Conservation (phyloP, 208 protist genomes). For the Blastocrithidia nonstop region DNA sequence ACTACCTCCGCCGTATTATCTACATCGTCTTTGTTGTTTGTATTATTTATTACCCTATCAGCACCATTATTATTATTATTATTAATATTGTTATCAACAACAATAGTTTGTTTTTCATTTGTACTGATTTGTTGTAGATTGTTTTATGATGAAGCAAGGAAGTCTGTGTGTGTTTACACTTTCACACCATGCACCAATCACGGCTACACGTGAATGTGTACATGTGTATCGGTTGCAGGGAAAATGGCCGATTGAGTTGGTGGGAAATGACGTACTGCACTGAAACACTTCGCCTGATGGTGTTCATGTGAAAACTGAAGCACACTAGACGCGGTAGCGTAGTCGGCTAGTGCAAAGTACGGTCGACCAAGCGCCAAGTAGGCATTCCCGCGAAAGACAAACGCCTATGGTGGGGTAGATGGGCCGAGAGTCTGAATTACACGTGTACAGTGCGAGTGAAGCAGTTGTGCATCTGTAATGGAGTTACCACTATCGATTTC, state of each 20-base stretch:
- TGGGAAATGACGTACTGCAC: slow-evolving; percentile 32
- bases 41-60: too few relatives aligned
- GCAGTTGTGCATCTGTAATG: slow-evolving; percentile 22
- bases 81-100: too few relatives aligned
- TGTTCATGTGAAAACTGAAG: slow-evolving; percentile 40
- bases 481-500: slow-evolving; percentile 5
- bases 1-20: too few relatives aligned
- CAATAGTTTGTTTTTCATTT: slow-evolving; percentile 27
- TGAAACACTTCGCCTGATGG: slow-evolving; percentile 28
- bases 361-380: slow-evolving; percentile 70
- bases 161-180: too few relatives aligned
- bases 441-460: slow-evolving; percentile 62
- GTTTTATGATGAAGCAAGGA: slow-evolving; percentile 25
- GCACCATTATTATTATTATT: too few relatives aligned
- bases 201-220: slow-evolving; percentile 71
- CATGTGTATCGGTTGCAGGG: slow-evolving; percentile 41
- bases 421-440: slow-evolving; percentile 70
- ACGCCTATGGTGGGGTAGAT: slow-evolving; percentile 53
- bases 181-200: too few relatives aligned
- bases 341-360: slow-evolving; percentile 77
- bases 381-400: slow-evolving; percentile 75
- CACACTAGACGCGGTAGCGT: slow-evolving; percentile 50
- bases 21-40: too few relatives aligned
- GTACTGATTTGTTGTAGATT: slow-evolving; percentile 17
- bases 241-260: slow-evolving; percentile 36